A percentile compares a stretch with the other conserved stretches of the same genome.
Evolutionary conservation across 2,329 filamentous ascomycete genomes (phyloP).

Genomic region (Sporothrix pallida): DNA sequence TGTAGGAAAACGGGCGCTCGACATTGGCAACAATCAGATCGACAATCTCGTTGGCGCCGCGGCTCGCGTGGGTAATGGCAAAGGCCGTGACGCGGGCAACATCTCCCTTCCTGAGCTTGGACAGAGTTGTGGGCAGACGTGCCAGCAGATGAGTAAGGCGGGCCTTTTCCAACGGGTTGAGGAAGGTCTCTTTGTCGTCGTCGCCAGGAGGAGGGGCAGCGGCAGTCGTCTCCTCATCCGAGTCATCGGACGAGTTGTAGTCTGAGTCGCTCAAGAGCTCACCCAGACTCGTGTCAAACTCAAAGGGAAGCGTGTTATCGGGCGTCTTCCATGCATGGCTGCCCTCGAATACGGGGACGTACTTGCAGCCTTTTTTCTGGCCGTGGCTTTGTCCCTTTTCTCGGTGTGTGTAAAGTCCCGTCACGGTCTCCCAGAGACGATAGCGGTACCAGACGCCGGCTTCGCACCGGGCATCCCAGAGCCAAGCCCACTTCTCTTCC

Average conservation of each 20-base stretch:
- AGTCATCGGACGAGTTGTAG: conserved; percentile 86
- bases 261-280: conserved; percentile 84
- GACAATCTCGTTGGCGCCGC: conserved; percentile 89
- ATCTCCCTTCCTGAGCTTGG: conserved; percentile 79
- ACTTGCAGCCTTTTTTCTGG: conserved; percentile 47
- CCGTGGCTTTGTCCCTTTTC: conserved; percentile 41
- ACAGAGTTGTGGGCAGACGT: conserved; percentile 76
- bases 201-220: conserved; percentile 59
- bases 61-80: conserved; percentile 83
- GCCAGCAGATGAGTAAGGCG: conserved; percentile 84
- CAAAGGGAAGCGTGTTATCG: conserved; percentile 74
- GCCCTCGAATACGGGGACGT: conserved; percentile 74
- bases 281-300: conserved; percentile 76
- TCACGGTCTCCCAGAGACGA: conserved; percentile 86
- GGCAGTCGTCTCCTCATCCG: conserved; percentile 63
- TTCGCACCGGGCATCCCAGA: conserved; percentile 82
- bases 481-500: conserved; percentile 91
- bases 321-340: conserved; percentile 79
- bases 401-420: conserved; percentile 59
- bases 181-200: conserved; percentile 63
- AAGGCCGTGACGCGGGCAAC: conserved; percentile 86
- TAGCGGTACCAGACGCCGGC: conserved; percentile 92
- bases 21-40: conserved; percentile 85
- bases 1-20: conserved; percentile 74
- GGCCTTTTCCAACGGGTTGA: conserved; percentile 83